Percentiles rank a stretch among this genome's conserved stretches.
Conservation (phyloP, 352 stramenopile species). For the Globisporangium takayamanum region DNA sequence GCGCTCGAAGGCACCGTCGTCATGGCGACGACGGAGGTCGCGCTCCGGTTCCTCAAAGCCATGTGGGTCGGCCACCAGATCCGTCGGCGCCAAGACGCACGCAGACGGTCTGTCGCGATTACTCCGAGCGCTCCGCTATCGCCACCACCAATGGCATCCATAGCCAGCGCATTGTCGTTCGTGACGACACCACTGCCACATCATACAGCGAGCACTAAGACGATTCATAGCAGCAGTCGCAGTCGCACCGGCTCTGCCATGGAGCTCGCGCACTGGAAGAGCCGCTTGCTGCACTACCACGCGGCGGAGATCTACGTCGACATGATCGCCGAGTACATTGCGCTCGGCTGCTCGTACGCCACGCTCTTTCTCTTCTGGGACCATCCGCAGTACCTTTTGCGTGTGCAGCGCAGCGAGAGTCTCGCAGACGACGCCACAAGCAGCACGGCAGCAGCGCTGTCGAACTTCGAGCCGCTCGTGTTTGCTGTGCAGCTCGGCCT, state of each 20-base stretch:
- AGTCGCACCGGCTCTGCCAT: too few species aligned
- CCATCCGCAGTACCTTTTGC: conserved; percentile 25
- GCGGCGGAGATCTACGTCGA: conserved; percentile 19
- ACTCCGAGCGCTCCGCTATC: too few species aligned
- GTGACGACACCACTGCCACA: too few species aligned
- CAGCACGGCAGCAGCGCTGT: background rate
- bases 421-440: background rate
- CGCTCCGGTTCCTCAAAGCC: conserved; percentile 19
- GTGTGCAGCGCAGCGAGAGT: background rate
- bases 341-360: conserved; percentile 26
- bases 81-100: background rate
- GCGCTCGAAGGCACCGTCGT: conserved; percentile 20
- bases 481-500: conserved; percentile 2
- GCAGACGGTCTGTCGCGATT: too few species aligned
- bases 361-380: conserved; percentile 30
- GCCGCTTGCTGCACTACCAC: conserved; percentile 10
- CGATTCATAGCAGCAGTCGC: too few species aligned
- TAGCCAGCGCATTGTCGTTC: too few species aligned
- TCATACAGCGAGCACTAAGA: too few species aligned
- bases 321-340: conserved; percentile 47
- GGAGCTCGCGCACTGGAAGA: conserved; percentile 8
- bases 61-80: conserved; percentile 1
- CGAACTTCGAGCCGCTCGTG: background rate
- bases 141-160: too few species aligned
- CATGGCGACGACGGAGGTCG: conserved; percentile 24